A percentile compares a stretch with the other conserved stretches of the same genome.
These are phyloP conservation scores for Jatropha curcas DNA, from an alignment of 345 rosid genomes.

Conservation along the genomic window DNA sequence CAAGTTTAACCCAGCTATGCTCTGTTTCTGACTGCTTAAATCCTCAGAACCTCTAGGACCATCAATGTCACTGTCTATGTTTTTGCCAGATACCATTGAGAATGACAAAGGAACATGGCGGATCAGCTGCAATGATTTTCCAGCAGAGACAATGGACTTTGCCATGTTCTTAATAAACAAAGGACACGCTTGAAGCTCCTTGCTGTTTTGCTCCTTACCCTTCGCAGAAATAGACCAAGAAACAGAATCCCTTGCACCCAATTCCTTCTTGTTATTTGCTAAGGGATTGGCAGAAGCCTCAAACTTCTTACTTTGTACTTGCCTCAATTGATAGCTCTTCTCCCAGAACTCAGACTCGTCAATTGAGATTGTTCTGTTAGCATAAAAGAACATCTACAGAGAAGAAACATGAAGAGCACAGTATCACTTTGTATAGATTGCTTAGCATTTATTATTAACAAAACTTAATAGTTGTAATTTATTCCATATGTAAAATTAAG, in stretches of 20 bases:
- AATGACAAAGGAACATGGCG: constrained; percentile 56
- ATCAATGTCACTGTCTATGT: constrained; percentile 32
- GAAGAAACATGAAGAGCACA: constrained; percentile 11
- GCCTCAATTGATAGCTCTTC: constrained; percentile 72
- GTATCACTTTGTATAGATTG: neutral
- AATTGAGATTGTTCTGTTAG: constrained; percentile 60
- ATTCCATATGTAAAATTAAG: too few species aligned
- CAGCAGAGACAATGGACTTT: constrained; percentile 86
- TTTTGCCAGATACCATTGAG: constrained; percentile 35
- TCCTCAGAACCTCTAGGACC: constrained; percentile 31
- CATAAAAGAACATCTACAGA: constrained; percentile 77
- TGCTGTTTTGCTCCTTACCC: constrained; percentile 53
- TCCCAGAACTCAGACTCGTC: constrained; percentile 93
- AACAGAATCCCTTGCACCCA: constrained; percentile 42
- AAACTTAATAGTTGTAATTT: too few species aligned
- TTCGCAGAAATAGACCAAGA: constrained; percentile 41
- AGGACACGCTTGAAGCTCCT: constrained; percentile 60
- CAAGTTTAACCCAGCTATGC: constrained; percentile 62
- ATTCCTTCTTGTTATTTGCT: constrained; percentile 46
- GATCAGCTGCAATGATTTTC: constrained; percentile 92
- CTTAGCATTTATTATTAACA: neutral
- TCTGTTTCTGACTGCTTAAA: constrained; percentile 23
- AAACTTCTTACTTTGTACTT: constrained; percentile 36
- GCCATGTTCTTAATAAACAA: constrained; percentile 70
- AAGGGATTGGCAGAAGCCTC: constrained; percentile 32